Evolutionary conservation across 1,139 yeast species (phyloP).

Genomic region (Scheffersomyces lignicola): DNA sequence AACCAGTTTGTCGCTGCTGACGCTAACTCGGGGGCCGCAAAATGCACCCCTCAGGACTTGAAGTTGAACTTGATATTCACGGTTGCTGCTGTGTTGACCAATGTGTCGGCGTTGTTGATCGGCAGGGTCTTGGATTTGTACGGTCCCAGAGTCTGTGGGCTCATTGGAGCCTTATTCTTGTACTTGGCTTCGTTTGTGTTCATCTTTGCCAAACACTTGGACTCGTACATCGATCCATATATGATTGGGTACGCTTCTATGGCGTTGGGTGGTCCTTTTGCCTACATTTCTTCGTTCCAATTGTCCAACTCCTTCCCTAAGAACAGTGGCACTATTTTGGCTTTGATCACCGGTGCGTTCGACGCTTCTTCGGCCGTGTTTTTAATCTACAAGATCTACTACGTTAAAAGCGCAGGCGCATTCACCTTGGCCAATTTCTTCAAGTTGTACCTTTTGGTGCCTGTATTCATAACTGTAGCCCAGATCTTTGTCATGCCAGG

Average conservation of each 20-base stretch:
- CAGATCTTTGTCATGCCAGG: slow-evolving; percentile 44
- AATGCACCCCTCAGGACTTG: slow-evolving; percentile 44
- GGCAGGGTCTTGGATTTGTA: slow-evolving; percentile 41
- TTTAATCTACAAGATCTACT: slow-evolving; percentile 35
- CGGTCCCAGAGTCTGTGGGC: slow-evolving; percentile 47
- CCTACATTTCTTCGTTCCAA: slow-evolving; percentile 46
- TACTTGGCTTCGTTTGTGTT: slow-evolving; percentile 40
- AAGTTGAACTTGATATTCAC: slow-evolving; percentile 49
- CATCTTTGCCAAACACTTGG: slow-evolving; percentile 26
- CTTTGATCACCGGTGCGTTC: slow-evolving; percentile 47
- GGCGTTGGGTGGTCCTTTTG: slow-evolving; percentile 51
- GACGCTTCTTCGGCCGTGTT: slow-evolving; percentile 50
- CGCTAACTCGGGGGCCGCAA: slow-evolving; percentile 19
- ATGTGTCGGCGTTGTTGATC: slow-evolving; percentile 42
- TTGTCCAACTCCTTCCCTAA: slow-evolving; percentile 46
- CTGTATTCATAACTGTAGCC: slow-evolving; percentile 37
- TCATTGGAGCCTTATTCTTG: slow-evolving; percentile 40
- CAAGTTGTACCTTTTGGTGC: slow-evolving; percentile 37
- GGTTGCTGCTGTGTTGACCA: slow-evolving; percentile 45
- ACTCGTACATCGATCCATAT: slow-evolving; percentile 36
- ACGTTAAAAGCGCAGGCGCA: slow-evolving; percentile 24
- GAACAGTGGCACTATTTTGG: slow-evolving; percentile 42
- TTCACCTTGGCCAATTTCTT: slow-evolving; percentile 37
- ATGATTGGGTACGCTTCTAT: slow-evolving; percentile 39
- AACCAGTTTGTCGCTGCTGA: slow-evolving; percentile 1